Percentiles rank a stretch among this genome's conserved stretches.
phyloP scores from a whole-genome alignment of 2,329 filamentous ascomycete species.

The Beauveria varroae region DNA sequence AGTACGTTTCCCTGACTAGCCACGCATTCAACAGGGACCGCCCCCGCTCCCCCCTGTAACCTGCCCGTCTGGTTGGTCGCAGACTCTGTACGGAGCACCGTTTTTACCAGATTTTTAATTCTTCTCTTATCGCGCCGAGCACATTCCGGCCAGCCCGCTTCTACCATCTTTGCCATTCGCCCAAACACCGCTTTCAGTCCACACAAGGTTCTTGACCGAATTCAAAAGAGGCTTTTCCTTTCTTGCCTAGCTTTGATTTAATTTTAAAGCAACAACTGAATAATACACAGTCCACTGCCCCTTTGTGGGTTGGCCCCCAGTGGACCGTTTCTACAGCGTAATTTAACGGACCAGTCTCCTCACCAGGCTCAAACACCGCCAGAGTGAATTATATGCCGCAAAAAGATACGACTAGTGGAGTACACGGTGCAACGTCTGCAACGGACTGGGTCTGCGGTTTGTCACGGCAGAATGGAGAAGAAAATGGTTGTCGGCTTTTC shows the following conservation, averaged over 20 bases:
- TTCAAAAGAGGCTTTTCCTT: no score
- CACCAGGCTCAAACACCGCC: not conserved
- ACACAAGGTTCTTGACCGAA: no score
- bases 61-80: not conserved
- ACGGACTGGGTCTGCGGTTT: not conserved
- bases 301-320: not conserved
- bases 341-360: not conserved
- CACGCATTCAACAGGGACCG: not conserved
- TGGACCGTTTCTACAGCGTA: constrained; percentile 1
- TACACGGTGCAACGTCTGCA: not conserved
- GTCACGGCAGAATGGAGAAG: not conserved
- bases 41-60: not conserved
- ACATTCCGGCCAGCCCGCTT: no score
- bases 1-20: not conserved
- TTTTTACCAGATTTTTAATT: no score
- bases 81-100: no score
- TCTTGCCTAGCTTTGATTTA: no score
- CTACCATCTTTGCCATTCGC: no score
- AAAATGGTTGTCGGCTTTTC: not conserved
- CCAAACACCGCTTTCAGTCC: no score
- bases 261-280: not conserved
- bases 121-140: no score
- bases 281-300: not conserved
- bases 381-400: constrained; percentile 1
- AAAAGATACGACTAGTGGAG: not conserved